phyloP scores from a whole-genome alignment of 345 rosid species.

The Corchorus capsularis region DNA sequence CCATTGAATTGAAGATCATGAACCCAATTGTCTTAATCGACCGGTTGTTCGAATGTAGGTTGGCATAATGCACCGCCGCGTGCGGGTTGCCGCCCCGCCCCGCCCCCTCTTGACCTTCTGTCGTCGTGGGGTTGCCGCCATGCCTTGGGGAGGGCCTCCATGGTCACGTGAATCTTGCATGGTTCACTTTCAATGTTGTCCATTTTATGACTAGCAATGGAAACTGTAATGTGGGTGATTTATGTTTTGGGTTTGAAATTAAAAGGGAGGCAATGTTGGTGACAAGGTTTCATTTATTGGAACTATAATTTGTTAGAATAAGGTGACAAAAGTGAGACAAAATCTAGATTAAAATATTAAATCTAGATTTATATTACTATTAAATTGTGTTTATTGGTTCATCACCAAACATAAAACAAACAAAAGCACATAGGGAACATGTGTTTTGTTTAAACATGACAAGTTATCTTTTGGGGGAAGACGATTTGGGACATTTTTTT shows the following conservation, averaged over 20 bases:
- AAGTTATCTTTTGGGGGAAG: neutral
- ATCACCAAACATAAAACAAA: slow-evolving; percentile 7
- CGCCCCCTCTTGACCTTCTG: neutral
- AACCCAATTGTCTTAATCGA: neutral
- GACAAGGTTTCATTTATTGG: neutral
- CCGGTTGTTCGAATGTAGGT: neutral
- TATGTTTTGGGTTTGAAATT: too few relatives aligned
- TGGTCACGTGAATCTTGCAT: neutral
- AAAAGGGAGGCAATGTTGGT: too few relatives aligned
- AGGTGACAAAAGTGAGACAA: neutral
- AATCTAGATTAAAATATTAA: neutral
- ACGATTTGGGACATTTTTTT: neutral
- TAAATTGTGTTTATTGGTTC: neutral
- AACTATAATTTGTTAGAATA: neutral
- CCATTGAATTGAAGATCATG: neutral
- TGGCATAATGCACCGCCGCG: neutral
- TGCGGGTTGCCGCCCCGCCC: neutral
- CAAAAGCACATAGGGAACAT: slow-evolving; percentile 2
- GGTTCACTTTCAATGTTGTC: too few relatives aligned
- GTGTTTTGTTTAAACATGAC: slow-evolving; percentile 4
- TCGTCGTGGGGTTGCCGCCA: neutral
- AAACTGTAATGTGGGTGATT: too few relatives aligned
- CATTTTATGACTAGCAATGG: too few relatives aligned
- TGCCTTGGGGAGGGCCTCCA: neutral
- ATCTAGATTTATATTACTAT: neutral